A percentile compares a stretch with the other conserved stretches of the same genome.
Conservation (phyloP, 2,329 filamentous ascomycete genomes). For the Ustulina deusta region DNA sequence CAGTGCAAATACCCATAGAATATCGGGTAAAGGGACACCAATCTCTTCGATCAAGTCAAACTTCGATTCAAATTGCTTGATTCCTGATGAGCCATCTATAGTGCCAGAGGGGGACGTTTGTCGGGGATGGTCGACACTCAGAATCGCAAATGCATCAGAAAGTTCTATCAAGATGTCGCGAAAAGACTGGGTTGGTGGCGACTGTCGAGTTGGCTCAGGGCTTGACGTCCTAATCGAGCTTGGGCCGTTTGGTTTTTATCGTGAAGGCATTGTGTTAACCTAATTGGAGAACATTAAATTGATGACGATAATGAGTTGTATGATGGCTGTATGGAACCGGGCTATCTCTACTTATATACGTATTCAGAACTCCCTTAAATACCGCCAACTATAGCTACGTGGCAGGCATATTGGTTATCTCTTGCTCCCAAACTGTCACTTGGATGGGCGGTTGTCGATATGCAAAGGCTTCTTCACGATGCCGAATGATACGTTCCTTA, state of each 20-base stretch:
- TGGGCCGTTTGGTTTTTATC: not conserved
- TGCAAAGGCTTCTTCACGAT: constrained; percentile 1
- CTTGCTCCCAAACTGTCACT: not conserved
- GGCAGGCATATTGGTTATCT: not conserved
- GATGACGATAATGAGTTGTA: not conserved
- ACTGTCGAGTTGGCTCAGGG: not conserved
- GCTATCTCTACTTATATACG: constrained; percentile 5
- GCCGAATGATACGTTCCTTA: not conserved
- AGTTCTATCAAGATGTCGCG: not conserved
- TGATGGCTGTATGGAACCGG: not conserved
- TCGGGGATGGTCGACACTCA: not conserved
- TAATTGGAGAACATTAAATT: not conserved
- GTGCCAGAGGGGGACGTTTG: not conserved
- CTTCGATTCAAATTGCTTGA: not conserved
- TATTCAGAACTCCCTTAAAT: not conserved
- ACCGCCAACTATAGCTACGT: not conserved
- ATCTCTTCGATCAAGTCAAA: not conserved
- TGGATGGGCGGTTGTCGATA: too few species aligned
- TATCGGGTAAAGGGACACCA: not conserved
- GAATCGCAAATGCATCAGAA: not conserved
- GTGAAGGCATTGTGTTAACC: not conserved
- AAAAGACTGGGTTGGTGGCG: not conserved
- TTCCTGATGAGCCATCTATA: not conserved
- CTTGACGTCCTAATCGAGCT: not conserved
- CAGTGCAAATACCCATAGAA: constrained; percentile 12